Evolutionary conservation across 2,329 filamentous ascomycete genomes (phyloP).

Genomic region (Penicillium hesseltinei): DNA sequence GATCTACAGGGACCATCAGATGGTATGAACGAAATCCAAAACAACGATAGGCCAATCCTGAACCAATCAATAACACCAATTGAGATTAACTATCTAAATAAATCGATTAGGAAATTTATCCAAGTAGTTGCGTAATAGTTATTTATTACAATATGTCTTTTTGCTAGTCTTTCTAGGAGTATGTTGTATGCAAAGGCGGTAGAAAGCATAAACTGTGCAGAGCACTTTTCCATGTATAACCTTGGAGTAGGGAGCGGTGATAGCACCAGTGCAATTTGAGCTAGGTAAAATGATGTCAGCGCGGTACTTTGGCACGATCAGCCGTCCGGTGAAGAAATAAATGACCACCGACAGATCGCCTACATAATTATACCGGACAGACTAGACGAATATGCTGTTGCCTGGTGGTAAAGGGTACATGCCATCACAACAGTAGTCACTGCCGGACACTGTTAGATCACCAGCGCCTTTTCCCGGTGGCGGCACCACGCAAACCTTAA

Average conservation of each 20-base stretch:
- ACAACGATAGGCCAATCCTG: not conserved
- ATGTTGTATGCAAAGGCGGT: too few species aligned
- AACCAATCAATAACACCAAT: not conserved
- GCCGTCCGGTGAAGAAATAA: not conserved
- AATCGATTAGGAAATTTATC: not conserved
- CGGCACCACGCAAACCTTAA: not conserved
- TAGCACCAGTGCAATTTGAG: not conserved
- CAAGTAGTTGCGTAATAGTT: not conserved
- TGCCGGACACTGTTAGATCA: not conserved
- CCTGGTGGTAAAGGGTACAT: not conserved
- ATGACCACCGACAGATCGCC: not conserved
- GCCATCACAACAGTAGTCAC: not conserved
- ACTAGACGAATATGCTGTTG: not conserved
- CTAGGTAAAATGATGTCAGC: not conserved
- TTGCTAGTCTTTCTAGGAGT: too few species aligned
- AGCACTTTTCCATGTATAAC: too few species aligned
- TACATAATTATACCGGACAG: not conserved
- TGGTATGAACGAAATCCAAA: not conserved
- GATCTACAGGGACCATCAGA: not conserved
- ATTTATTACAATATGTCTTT: too few species aligned
- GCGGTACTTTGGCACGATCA: not conserved
- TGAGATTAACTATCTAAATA: not conserved
- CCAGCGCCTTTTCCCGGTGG: not conserved
- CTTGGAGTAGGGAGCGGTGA: not conserved
- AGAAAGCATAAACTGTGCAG: too few species aligned